Conservation (phyloP, 805 yeast species). For the Candida adriatica region DNA sequence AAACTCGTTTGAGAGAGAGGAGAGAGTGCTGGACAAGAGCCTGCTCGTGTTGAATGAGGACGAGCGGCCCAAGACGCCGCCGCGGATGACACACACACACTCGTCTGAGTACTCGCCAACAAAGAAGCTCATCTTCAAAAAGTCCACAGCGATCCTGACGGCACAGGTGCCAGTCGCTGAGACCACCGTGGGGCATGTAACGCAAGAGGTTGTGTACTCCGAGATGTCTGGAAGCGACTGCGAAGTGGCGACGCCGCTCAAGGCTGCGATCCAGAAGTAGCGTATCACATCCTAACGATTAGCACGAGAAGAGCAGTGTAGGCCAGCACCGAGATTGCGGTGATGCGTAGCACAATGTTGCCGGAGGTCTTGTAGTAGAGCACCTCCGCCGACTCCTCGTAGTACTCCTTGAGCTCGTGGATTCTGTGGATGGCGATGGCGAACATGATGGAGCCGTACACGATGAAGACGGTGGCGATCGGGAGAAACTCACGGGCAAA, state of each 20-base stretch:
- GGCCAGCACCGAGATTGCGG: conserved; percentile 41
- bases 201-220: conserved; percentile 21
- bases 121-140: conserved; percentile 13
- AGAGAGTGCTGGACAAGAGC: conserved; percentile 10
- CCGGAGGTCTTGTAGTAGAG: conserved; percentile 54
- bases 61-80: conserved; percentile 4
- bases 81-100: conserved; percentile 1
- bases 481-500: conserved; percentile 60
- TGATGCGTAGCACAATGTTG: conserved; percentile 45
- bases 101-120: conserved; percentile 11
- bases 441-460: conserved; percentile 46
- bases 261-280: not conserved
- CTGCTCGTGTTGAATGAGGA: conserved; percentile 7
- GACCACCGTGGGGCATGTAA: conserved; percentile 17
- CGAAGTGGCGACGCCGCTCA: not conserved
- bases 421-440: conserved; percentile 30
- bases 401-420: conserved; percentile 30
- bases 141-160: conserved; percentile 14
- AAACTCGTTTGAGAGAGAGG: conserved; percentile 20
- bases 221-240: not conserved
- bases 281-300: conserved; percentile 33
- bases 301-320: conserved; percentile 47
- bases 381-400: conserved; percentile 30
- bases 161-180: conserved; percentile 3
- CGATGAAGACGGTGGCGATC: conserved; percentile 58